phyloP scores from a whole-genome alignment of 345 rosid genomes.

The Melaleuca quinquenervia region DNA sequence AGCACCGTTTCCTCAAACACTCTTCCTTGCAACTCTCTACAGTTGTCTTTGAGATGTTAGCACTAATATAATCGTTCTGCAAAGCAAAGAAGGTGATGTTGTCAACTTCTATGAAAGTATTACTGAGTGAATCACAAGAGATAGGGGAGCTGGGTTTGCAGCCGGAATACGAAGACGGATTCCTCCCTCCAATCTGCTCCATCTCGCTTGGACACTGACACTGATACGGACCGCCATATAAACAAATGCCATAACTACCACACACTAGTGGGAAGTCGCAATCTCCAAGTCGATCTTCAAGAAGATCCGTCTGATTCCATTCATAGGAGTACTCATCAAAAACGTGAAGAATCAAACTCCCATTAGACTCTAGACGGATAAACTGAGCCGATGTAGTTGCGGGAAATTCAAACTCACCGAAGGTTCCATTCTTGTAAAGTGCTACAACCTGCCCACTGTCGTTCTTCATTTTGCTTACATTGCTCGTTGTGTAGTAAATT shows the following conservation, averaged over 20 bases:
- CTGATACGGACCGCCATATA: rapidly evolving
- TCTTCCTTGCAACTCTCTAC: not conserved
- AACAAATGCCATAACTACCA: not conserved
- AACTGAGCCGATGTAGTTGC: not conserved
- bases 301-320: not conserved
- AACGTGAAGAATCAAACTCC: rapidly evolving
- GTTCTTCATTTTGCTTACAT: not conserved
- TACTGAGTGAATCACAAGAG: not conserved
- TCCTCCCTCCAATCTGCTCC: not conserved
- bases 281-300: not conserved
- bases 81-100: not conserved
- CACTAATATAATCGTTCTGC: not conserved
- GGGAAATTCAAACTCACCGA: not conserved
- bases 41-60: not conserved
- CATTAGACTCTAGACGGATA: rapidly evolving
- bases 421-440: not conserved
- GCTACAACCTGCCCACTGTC: not conserved
- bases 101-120: not conserved
- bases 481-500: rapidly evolving
- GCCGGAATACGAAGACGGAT: rapidly evolving
- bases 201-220: not conserved
- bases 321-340: rapidly evolving
- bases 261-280: not conserved
- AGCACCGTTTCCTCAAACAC: not conserved
- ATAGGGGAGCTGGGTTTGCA: not conserved